Evolutionary conservation across 345 rosid species (phyloP), one percentile per base, ranked within the genome.

Genomic region (Lepidium aucheri): DNA sequence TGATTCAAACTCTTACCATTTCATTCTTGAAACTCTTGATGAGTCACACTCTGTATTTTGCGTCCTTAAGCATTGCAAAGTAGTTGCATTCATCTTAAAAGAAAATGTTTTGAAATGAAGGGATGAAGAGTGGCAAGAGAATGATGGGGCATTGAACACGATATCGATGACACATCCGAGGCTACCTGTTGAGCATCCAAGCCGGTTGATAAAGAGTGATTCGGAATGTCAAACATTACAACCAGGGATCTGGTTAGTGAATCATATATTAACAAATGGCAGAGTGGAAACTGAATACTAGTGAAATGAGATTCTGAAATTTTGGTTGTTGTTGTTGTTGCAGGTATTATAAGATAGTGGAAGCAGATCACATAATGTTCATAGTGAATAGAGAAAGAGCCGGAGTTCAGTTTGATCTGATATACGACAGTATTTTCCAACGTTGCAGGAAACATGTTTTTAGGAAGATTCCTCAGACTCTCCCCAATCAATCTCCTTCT

Each of bases 71-170:
- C 35, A 41, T 59, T 34, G 55, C 50, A 14, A 40, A 60, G 30
- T 63, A 16, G 35, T 11, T 40, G 28, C 18, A 55, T 22, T 55
- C 14, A 4, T 14, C 13, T 53, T 53, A 46, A 55, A 28, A 49
- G 16, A 26, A 55, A 11, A 32, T 17, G 42, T 53, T 42, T 58
- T 24, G 0, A 8, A 41, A 51, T 71, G 69, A 79, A 95, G 97
- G 84, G 96, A 95, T 74, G 95, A 95, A 65, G 96, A 89, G 47
- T 95, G 99, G 99, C 82, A 71, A 71, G 97, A 95, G 61, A 95
- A 95, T 57, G 99, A 95, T 36, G 97, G 99, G 50, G 97, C 97
- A 33, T 71, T 95, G 71, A 95, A 91, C 86, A 89, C 95, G 11
- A 74, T 95, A 75, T 95, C 99, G 34, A 87, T 91, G 88, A 95